Percentiles rank a stretch among this genome's conserved stretches.
phyloP scores from a whole-genome alignment of 2,329 filamentous ascomycete species.

The Ceratocystis harringtonii region DNA sequence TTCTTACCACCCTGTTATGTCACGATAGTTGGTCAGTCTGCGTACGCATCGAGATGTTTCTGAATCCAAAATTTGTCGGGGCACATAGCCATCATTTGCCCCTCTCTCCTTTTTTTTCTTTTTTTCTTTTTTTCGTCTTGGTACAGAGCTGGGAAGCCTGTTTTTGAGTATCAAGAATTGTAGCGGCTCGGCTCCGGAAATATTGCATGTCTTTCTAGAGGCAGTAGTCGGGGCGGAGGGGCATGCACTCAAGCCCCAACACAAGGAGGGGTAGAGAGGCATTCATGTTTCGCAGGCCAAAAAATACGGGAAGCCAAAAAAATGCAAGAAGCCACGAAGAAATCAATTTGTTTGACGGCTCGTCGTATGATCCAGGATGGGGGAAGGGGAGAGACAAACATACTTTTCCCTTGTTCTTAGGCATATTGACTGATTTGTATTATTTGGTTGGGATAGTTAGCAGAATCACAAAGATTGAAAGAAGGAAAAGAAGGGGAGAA shows the following conservation, averaged over 20 bases:
- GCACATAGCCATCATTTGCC: neutral
- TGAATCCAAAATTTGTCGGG: neutral
- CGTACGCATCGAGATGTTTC: neutral
- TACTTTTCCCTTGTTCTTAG: conserved; percentile 99
- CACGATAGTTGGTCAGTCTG: neutral
- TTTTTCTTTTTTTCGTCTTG: neutral
- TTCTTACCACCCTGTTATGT: conserved; percentile 81
- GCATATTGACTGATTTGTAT: conserved; percentile 45
- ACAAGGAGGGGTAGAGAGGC: conserved; percentile 7
- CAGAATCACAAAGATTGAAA: neutral
- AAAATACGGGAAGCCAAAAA: conserved; percentile 2
- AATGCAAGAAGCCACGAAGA: neutral
- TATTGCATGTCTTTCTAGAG: neutral
- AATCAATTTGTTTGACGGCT: neutral
- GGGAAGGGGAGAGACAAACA: conserved; percentile 22
- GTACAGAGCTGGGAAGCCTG: neutral
- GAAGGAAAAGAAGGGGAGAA: neutral
- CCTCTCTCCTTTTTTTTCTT: neutral
- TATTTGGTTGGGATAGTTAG: neutral
- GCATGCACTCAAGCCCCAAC: neutral
- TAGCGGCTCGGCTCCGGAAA: too few species aligned
- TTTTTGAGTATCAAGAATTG: neutral
- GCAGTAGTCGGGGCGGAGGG: neutral
- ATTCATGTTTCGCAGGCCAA: neutral
- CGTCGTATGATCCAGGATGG: neutral